Conservation (phyloP, 345 rosid genomes). For the Stellera chamaejasme region DNA sequence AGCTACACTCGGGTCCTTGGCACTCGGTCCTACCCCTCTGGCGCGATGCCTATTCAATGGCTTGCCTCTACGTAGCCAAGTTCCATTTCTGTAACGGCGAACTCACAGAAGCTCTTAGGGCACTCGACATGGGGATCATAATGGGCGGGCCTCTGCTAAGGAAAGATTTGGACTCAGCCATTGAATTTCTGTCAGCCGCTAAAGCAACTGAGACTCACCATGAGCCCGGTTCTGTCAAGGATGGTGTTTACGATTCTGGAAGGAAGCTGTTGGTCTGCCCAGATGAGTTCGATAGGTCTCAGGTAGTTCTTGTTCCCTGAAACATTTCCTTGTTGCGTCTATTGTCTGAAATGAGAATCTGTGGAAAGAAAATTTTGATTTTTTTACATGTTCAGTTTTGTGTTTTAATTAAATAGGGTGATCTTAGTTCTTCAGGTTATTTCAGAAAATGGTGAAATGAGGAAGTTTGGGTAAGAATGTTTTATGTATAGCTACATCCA, state of each 20-base stretch:
- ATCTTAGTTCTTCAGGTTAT: no score
- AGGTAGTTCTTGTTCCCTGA: conserved; percentile 43
- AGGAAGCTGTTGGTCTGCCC: conserved; percentile 23
- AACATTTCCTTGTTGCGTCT: neutral
- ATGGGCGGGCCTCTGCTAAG: conserved; percentile 90
- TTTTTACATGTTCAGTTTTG: no score
- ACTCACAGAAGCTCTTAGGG: conserved; percentile 62
- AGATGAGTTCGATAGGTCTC: conserved; percentile 41
- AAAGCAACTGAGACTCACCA: conserved; percentile 16
- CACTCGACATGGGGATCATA: conserved; percentile 83
- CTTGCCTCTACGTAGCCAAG: conserved; percentile 71
- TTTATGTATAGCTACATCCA: no score
- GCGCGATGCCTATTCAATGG: conserved; percentile 97
- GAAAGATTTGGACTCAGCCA: conserved; percentile 60
- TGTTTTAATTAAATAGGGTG: no score
- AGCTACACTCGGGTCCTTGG: conserved; percentile 98
- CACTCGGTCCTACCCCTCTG: conserved; percentile 87
- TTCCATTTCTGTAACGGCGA: conserved; percentile 54
- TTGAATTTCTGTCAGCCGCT: conserved; percentile 28
- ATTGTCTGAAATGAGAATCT: no score
- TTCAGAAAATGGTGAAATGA: no score
- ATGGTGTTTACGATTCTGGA: conserved; percentile 19
- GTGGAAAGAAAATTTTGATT: no score
- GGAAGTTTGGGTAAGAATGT: no score
- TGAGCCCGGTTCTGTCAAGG: conserved; percentile 22